Evolutionary conservation across 1,139 yeast genomes (phyloP).

Genomic region (Nakaseomyces uthaithaninus): DNA sequence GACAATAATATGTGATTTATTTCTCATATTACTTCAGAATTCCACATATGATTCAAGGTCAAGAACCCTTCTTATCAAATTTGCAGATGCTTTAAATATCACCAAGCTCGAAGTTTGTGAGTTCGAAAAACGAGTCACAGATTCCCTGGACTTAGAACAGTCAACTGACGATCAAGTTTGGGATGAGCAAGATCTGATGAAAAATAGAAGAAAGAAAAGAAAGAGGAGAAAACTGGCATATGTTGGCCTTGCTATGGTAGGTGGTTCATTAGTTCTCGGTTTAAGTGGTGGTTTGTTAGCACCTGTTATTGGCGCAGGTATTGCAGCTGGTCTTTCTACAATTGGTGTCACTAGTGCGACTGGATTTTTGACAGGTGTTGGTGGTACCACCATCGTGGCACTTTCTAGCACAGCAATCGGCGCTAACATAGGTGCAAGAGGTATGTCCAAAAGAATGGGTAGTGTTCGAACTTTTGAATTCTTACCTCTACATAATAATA

Average conservation of each 20-base stretch:
- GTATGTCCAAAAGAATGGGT: slow-evolving; percentile 82
- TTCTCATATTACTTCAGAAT: slow-evolving; percentile 69
- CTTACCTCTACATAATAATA: slow-evolving; percentile 84
- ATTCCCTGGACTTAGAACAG: slow-evolving; percentile 80
- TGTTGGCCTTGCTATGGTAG: slow-evolving; percentile 93
- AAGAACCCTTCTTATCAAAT: slow-evolving; percentile 58
- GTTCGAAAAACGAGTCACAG: slow-evolving; percentile 85
- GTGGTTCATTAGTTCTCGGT: slow-evolving; percentile 92
- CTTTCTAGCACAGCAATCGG: slow-evolving; percentile 89
- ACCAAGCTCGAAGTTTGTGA: slow-evolving; percentile 62
- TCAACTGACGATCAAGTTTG: slow-evolving; percentile 62
- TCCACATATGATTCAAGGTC: slow-evolving; percentile 88
- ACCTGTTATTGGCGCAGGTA: slow-evolving; percentile 96
- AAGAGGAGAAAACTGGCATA: slow-evolving; percentile 66
- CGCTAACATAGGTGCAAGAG: slow-evolving; percentile 76
- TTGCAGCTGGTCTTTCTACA: slow-evolving; percentile 94
- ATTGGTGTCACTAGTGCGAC: slow-evolving; percentile 89
- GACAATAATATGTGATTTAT: slow-evolving; percentile 88
- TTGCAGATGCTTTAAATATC: slow-evolving; percentile 56
- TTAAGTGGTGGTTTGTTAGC: slow-evolving; percentile 92
- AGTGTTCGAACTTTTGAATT: slow-evolving; percentile 91
- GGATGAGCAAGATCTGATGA: slow-evolving; percentile 65
- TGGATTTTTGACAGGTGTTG: slow-evolving; percentile 91
- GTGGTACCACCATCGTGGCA: slow-evolving; percentile 92
- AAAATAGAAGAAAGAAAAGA: slow-evolving; percentile 57